Conservation (phyloP, 2,329 filamentous ascomycete species). For the Bisporella sp. region DNA sequence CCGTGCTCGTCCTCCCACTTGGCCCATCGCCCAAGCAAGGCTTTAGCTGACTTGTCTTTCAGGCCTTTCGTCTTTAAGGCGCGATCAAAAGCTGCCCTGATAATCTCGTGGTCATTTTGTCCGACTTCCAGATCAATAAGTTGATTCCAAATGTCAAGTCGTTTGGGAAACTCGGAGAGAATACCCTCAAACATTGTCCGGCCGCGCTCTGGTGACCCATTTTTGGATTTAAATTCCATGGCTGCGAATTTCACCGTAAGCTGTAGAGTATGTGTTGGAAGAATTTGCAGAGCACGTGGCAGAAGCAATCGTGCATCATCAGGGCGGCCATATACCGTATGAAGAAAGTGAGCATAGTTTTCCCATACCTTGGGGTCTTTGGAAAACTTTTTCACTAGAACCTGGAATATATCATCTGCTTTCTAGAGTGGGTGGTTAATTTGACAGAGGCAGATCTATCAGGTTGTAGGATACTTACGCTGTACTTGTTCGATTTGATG, state of each 20-base stretch:
- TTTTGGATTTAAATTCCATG: conserved; percentile 79
- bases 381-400: conserved; percentile 80
- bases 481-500: conserved; percentile 80
- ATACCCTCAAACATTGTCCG: conserved; percentile 92
- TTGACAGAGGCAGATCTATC: background rate
- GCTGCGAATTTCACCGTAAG: conserved; percentile 84
- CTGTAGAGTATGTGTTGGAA: conserved; percentile 58
- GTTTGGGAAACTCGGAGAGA: conserved; percentile 77
- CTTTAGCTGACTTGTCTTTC: conserved; percentile 76
- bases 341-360: conserved; percentile 92
- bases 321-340: conserved; percentile 62
- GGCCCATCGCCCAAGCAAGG: conserved; percentile 88
- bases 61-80: conserved; percentile 62
- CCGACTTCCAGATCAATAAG: conserved; percentile 77
- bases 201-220: conserved; percentile 82
- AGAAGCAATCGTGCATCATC: conserved; percentile 74
- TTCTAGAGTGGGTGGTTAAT: conserved; percentile 46
- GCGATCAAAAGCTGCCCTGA: conserved; percentile 76
- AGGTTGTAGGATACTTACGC: conserved; percentile 47
- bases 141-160: conserved; percentile 88
- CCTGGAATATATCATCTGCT: conserved; percentile 82
- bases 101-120: conserved; percentile 48
- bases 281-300: conserved; percentile 75
- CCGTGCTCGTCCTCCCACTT: conserved; percentile 77
- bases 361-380: conserved; percentile 76